These are phyloP conservation scores for Paratrimastix pyriformis DNA, from an alignment of 78 protist species.

Conservation along the genomic window DNA sequence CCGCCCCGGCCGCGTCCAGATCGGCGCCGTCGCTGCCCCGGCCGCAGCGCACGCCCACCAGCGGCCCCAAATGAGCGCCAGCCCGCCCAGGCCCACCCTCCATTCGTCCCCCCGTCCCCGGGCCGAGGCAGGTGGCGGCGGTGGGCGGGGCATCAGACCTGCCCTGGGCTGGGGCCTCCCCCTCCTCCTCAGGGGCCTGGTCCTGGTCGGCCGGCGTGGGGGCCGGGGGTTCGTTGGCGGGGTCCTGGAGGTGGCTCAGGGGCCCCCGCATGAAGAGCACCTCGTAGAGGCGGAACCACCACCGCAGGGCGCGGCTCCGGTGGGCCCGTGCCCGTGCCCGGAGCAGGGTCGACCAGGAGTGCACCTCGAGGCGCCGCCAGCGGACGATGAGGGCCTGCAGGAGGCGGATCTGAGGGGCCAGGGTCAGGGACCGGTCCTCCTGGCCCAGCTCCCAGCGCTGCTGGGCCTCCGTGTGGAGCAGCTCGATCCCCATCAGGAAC, in stretches of 20 bases:
- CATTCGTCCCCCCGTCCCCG: neutral
- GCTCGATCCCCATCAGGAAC: conserved; percentile 54
- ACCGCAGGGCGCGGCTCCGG: neutral
- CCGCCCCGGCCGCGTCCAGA: no score
- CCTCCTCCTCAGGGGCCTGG: no score
- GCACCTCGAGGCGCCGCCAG: conserved; percentile 51
- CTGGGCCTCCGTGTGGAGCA: conserved; percentile 40
- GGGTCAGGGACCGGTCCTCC: conserved; percentile 18
- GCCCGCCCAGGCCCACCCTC: no score
- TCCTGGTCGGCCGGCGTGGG: neutral
- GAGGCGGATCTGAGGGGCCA: neutral
- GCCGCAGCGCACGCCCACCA: neutral
- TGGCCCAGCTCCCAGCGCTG: conserved; percentile 59
- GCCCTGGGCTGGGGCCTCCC: no score
- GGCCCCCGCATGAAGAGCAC: neutral
- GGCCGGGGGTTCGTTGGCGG: neutral
- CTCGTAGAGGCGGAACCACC: neutral
- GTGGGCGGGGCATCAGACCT: neutral
- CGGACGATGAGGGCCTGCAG: conserved; percentile 30
- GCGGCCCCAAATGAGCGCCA: neutral
- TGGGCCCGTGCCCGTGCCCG: conserved; percentile 6
- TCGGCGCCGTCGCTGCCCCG: neutral
- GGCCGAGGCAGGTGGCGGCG: neutral
- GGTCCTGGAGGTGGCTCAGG: conserved; percentile 28
- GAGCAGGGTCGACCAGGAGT: conserved; percentile 50